A percentile compares a stretch with the other conserved stretches of the same genome.
Evolutionary conservation across 129 eudicot genomes (phyloP).

Genomic region (Chrysanthemum lavandulifolium): DNA sequence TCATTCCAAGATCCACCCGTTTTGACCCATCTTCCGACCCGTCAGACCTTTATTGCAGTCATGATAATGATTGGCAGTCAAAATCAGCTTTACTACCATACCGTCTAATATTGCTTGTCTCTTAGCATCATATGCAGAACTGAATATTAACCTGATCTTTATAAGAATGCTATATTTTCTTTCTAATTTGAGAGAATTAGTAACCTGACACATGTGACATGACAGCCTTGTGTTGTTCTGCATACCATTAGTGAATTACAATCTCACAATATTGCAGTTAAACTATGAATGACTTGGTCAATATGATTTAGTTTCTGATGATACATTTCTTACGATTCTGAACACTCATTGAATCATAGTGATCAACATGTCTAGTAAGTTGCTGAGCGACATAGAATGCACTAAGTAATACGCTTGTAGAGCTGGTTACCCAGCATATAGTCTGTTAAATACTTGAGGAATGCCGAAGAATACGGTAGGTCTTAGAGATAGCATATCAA

Average conservation of each 20-base stretch:
- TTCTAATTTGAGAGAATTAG: no score
- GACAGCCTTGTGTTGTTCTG: no score
- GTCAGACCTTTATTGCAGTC: background rate
- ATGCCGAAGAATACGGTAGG: constrained; percentile 84
- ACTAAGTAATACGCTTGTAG: background rate
- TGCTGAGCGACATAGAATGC: background rate
- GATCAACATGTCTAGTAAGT: background rate
- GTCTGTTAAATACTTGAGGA: constrained; percentile 69
- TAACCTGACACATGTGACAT: no score
- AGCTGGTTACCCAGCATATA: constrained; percentile 62
- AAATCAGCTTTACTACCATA: background rate
- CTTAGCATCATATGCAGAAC: constrained; percentile 74
- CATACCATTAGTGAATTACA: no score
- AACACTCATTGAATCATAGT: no score
- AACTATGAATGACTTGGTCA: no score
- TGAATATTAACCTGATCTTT: constrained; percentile 30
- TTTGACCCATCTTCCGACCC: background rate
- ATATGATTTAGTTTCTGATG: no score
- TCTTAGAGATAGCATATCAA: constrained; percentile 62
- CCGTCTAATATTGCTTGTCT: constrained; percentile 68
- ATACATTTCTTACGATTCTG: no score
- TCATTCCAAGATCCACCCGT: background rate
- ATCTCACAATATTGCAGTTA: no score
- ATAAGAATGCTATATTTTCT: no score
- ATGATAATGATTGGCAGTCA: no score